Conservation (phyloP, 2,329 filamentous ascomycete species). For the Camillea tinctor region DNA sequence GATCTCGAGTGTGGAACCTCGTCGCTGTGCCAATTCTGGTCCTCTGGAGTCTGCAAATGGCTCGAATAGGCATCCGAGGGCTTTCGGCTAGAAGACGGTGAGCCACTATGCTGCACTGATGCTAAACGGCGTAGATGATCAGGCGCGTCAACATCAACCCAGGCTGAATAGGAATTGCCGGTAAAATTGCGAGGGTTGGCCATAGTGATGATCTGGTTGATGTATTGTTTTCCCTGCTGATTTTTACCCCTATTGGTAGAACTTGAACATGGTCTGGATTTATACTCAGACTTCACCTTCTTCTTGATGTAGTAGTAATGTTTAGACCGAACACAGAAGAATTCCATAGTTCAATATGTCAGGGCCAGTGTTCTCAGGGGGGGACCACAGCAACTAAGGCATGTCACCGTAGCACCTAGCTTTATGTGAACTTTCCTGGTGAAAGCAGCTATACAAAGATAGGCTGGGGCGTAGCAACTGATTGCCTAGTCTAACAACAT, state of each 20-base stretch:
- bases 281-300: background rate
- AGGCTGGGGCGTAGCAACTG: background rate
- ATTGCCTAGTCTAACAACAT: background rate
- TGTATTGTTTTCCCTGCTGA: background rate
- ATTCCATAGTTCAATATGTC: conserved; percentile 5
- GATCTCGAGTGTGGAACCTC: background rate
- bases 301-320: conserved; percentile 4
- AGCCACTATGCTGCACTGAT: background rate
- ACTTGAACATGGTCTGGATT: background rate
- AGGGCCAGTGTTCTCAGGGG: no score
- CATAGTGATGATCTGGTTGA: background rate
- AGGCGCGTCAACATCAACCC: no score
- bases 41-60: background rate
- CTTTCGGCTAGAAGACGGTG: background rate
- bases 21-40: background rate
- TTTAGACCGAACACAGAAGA: conserved; percentile 12
- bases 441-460: background rate
- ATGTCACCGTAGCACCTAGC: background rate
- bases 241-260: background rate
- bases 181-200: background rate
- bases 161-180: background rate
- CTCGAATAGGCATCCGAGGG: background rate
- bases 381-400: background rate
- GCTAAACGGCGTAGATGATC: background rate
- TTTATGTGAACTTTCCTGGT: background rate